Evolutionary conservation across 108 stramenopile genomes (phyloP).

Genomic region (Discostella pseudostelligera): DNA sequence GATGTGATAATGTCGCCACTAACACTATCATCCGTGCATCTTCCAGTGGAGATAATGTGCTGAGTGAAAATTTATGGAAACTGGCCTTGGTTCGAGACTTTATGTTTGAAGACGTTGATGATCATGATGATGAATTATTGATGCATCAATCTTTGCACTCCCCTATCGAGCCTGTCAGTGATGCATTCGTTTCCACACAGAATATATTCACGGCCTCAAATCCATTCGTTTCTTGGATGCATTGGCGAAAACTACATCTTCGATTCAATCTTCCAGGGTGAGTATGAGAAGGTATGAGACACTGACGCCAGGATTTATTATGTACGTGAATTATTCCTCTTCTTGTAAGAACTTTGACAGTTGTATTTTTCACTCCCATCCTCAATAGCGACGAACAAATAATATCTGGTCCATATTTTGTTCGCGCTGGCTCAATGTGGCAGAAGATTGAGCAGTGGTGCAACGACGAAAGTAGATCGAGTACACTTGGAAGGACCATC

Average conservation of each 20-base stretch:
- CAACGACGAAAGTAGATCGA: constrained; percentile 18
- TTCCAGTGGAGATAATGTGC: not conserved
- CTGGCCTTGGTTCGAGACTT: constrained; percentile 27
- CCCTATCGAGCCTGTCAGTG: not conserved
- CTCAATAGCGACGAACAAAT: not conserved
- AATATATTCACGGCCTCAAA: constrained; percentile 27
- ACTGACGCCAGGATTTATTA: too few species aligned
- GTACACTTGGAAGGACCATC: constrained; percentile 3
- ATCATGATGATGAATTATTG: not conserved
- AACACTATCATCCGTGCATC: not conserved
- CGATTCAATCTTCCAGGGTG: not conserved
- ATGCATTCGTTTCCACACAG: constrained; percentile 17
- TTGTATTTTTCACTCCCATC: too few species aligned
- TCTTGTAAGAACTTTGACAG: too few species aligned
- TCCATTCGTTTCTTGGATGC: constrained; percentile 35
- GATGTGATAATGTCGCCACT: too few species aligned
- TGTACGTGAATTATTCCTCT: too few species aligned
- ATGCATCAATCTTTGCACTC: constrained; percentile 14
- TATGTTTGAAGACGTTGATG: constrained; percentile 5
- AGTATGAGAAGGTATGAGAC: not conserved
- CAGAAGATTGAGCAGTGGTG: constrained; percentile 46
- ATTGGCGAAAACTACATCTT: constrained; percentile 28
- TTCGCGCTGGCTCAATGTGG: constrained; percentile 54
- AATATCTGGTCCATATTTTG: constrained; percentile 35
- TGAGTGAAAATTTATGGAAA: constrained; percentile 23